Evolutionary conservation across 495 filamentous ascomycete species (phyloP).

Genomic region (Collariella sp.): DNA sequence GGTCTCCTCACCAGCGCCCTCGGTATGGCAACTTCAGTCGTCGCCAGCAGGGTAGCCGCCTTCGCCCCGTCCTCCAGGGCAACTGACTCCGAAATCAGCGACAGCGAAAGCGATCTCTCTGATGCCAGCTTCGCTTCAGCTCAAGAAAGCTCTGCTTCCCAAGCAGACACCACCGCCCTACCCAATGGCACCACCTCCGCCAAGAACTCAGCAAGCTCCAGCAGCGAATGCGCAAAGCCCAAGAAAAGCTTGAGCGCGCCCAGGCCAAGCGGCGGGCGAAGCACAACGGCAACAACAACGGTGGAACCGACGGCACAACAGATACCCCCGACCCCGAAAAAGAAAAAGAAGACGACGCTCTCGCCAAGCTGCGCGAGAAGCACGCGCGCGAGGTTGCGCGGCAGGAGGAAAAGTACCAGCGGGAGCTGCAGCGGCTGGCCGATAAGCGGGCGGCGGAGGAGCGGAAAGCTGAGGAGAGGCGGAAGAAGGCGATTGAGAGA

Average conservation of each 20-base stretch:
- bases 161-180: constrained; percentile 13
- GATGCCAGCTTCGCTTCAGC: constrained; percentile 41
- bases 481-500: constrained; percentile 44
- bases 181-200: constrained; percentile 22
- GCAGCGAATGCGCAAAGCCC: constrained; percentile 57
- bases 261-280: constrained; percentile 39
- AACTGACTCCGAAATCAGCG: constrained; percentile 27
- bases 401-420: constrained; percentile 55
- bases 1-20: constrained; percentile 42
- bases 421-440: constrained; percentile 55
- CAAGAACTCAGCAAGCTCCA: constrained; percentile 67
- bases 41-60: constrained; percentile 30
- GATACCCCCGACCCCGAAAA: not conserved
- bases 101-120: constrained; percentile 30
- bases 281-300: constrained; percentile 25
- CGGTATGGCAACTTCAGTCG: constrained; percentile 34
- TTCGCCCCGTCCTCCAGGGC: constrained; percentile 23
- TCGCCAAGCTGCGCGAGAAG: constrained; percentile 49
- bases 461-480: constrained; percentile 51
- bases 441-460: constrained; percentile 51
- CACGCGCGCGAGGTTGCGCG: constrained; percentile 52
- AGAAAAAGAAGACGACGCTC: constrained; percentile 38
- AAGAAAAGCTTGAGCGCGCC: constrained; percentile 55
- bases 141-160: constrained; percentile 18
- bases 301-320: not conserved